phyloP scores from a whole-genome alignment of 2,329 filamentous ascomycete species.

The Aspergillus sp. region DNA sequence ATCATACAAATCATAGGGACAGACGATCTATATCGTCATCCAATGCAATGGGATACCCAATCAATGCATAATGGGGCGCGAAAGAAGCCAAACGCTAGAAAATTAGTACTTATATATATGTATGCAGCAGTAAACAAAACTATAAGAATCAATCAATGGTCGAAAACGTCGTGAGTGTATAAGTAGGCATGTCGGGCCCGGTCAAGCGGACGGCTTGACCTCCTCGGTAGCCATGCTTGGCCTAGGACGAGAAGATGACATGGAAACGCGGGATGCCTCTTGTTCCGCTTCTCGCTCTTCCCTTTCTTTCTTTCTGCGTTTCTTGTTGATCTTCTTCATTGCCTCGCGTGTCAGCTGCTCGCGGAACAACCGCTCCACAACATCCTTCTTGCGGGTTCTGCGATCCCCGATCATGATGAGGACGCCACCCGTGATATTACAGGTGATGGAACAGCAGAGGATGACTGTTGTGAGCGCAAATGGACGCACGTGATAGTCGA shows the following conservation, averaged over 20 bases:
- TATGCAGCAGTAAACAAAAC: no score
- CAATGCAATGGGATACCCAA: no score
- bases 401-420: constrained; percentile 74
- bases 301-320: constrained; percentile 34
- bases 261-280: constrained; percentile 17
- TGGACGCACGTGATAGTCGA: constrained; percentile 66
- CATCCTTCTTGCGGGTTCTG: constrained; percentile 79
- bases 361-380: constrained; percentile 70
- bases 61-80: no score
- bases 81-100: no score
- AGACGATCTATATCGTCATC: no score
- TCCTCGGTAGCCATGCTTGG: constrained; percentile 1
- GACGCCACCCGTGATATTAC: constrained; percentile 73
- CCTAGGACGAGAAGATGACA: constrained; percentile 3
- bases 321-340: constrained; percentile 56
- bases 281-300: constrained; percentile 2
- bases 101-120: no score
- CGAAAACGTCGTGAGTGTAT: no score
- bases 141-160: background rate
- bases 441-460: constrained; percentile 72
- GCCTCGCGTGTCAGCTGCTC: constrained; percentile 71
- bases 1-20: no score
- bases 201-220: background rate
- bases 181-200: no score
- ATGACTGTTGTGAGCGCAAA: constrained; percentile 76